Conservation (phyloP, 108 stramenopile genomes). For the Cafeteria roenbergensis region DNA sequence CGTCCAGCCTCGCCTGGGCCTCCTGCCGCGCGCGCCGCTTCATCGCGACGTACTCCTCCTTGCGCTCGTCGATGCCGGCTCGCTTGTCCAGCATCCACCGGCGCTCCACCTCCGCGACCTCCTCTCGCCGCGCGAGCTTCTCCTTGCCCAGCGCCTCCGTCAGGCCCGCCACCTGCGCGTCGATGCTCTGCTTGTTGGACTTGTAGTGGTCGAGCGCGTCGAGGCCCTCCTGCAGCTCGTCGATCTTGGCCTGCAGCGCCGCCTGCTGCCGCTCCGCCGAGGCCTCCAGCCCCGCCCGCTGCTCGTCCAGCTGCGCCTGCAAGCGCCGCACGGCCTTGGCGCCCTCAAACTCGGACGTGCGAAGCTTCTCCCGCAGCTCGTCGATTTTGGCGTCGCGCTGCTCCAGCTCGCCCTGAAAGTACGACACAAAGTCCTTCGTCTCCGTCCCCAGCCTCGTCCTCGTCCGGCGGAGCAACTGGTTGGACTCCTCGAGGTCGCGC, state of each 20-base stretch:
- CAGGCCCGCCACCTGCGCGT: slow-evolving; percentile 30
- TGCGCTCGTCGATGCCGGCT: slow-evolving; percentile 6
- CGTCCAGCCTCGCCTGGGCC: slow-evolving; percentile 34
- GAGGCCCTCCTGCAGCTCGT: slow-evolving; percentile 21
- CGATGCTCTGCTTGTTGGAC: slow-evolving; percentile 22
- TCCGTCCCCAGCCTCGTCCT: slow-evolving; percentile 9
- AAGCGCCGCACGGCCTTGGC: slow-evolving; percentile 7
- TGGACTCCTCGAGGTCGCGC: neutral
- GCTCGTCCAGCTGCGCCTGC: slow-evolving; percentile 4
- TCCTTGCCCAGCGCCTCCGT: slow-evolving; percentile 18
- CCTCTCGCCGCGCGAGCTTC: slow-evolving; percentile 15
- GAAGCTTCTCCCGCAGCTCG: slow-evolving; percentile 32
- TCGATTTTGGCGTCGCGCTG: slow-evolving; percentile 34
- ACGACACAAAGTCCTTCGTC: slow-evolving; percentile 51
- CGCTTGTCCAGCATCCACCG: slow-evolving; percentile 29
- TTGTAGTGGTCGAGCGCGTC: slow-evolving; percentile 28
- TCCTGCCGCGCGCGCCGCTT: slow-evolving; percentile 28
- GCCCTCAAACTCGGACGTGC: slow-evolving; percentile 20
- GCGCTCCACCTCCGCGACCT: slow-evolving; percentile 24
- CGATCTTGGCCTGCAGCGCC: slow-evolving; percentile 6
- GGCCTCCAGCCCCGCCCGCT: slow-evolving; percentile 20
- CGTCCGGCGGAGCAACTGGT: neutral
- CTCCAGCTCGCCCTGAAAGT: slow-evolving; percentile 46
- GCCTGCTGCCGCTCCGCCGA: slow-evolving; percentile 7
- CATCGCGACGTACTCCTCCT: slow-evolving; percentile 9